phyloP scores from a whole-genome alignment of 176 grass and related monocot genomes.

The Raddia distichophylla region DNA sequence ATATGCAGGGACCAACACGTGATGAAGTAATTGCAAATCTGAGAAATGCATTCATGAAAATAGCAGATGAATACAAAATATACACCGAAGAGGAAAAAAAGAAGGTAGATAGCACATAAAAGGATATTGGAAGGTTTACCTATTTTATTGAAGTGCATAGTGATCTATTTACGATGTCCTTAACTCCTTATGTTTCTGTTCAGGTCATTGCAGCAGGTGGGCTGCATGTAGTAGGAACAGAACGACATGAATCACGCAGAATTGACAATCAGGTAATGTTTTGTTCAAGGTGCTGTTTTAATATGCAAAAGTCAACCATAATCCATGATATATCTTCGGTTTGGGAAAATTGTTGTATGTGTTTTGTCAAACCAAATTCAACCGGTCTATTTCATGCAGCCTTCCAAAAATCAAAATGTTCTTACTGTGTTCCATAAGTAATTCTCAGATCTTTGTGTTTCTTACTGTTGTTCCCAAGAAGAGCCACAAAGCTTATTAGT shows the following conservation, averaged over 20 bases:
- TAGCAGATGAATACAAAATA: slow-evolving; percentile 83
- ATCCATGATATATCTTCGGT: background rate
- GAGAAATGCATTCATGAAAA: slow-evolving; percentile 86
- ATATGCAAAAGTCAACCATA: background rate
- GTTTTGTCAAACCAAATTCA: slow-evolving; percentile 2
- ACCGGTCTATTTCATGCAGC: background rate
- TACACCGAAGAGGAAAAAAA: slow-evolving; percentile 95
- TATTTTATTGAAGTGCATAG: slow-evolving; percentile 18
- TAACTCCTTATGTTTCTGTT: slow-evolving; percentile 34
- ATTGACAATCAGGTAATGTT: slow-evolving; percentile 94
- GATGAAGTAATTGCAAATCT: slow-evolving; percentile 91
- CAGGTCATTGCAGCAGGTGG: slow-evolving; percentile 90
- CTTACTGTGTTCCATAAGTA: background rate
- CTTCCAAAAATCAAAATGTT: slow-evolving; percentile 7
- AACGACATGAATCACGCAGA: slow-evolving; percentile 96
- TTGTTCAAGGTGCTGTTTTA: slow-evolving; percentile 19
- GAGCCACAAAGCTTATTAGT: background rate
- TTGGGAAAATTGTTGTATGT: background rate
- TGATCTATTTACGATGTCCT: slow-evolving; percentile 7
- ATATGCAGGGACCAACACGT: slow-evolving; percentile 79
- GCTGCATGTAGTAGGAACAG: slow-evolving; percentile 92
- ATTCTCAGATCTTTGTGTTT: background rate
- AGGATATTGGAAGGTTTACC: slow-evolving; percentile 36
- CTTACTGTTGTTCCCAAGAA: background rate
- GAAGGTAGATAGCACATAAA: slow-evolving; percentile 49